These are phyloP conservation scores for Tieghemostelium lacteum DNA, from an alignment of 78 protist genomes.

Conservation along the genomic window DNA sequence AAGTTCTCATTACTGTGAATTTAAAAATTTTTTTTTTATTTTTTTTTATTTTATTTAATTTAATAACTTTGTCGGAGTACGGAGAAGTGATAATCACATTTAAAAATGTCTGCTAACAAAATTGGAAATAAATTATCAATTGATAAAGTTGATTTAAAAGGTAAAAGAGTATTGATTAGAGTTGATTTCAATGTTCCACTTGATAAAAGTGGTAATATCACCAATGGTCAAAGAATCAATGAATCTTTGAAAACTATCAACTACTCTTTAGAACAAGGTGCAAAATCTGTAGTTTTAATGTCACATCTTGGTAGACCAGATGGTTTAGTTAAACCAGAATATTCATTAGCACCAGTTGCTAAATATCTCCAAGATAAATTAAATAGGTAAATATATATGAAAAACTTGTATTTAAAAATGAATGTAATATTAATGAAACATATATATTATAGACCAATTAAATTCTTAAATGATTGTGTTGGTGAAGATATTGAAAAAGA, in stretches of 20 bases:
- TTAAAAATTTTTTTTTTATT: too few relatives aligned
- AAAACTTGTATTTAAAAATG: too few relatives aligned
- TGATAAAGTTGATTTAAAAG: constrained; percentile 82
- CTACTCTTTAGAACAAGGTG: constrained; percentile 92
- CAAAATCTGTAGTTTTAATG: constrained; percentile 91
- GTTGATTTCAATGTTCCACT: constrained; percentile 97
- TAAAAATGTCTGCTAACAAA: constrained; percentile 60
- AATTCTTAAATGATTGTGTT: constrained; percentile 94
- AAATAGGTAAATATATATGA: neutral
- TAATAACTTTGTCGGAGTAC: too few relatives aligned
- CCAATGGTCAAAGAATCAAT: constrained; percentile 91
- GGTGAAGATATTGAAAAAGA: constrained; percentile 86
- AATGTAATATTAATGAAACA: too few relatives aligned
- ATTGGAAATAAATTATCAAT: constrained; percentile 85
- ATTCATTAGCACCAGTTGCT: constrained; percentile 94
- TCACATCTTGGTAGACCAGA: constrained; percentile 99
- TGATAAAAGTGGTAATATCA: constrained; percentile 77
- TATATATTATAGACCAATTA: constrained; percentile 64
- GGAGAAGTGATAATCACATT: too few relatives aligned
- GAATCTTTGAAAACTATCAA: constrained; percentile 98
- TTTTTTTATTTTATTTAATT: too few relatives aligned
- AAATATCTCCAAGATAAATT: constrained; percentile 80
- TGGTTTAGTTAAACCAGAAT: constrained; percentile 88
- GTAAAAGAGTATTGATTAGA: constrained; percentile 93
- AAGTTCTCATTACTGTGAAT: too few relatives aligned